Evolutionary conservation across 441 rosid species (phyloP), one percentile per base, ranked within the genome.

Genomic region (Erodium texanum): DNA sequence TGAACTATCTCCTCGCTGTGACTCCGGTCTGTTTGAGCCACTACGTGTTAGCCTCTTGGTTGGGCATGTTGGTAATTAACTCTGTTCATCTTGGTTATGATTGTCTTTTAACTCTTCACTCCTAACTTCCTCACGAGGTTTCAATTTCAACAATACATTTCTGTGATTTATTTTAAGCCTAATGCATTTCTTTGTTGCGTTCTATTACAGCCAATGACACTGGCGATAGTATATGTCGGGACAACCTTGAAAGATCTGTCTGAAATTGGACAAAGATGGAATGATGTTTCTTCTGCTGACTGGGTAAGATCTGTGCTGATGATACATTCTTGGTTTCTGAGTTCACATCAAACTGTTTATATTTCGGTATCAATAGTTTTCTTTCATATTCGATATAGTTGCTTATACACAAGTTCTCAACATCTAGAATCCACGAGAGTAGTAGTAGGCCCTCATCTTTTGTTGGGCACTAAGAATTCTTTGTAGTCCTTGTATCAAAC

Each of bases 191-290:
- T 50, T 50, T 36, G 43, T 50, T 45, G 7, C 58, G 12, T 50
- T 50, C 19, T 50, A 7, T 50, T 15, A 2, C 58, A 50, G 58
- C 58, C 58, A 4, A 50, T 50, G 58, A 50, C 58, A 50, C 8
- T 50, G 19, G 58, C 19, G 58, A 50, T 50, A 50, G 58, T 50
- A 50, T 50, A 50, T 50, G 58, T 20, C 58, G 58, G 58, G 14
- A 50, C 58, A 50, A 50, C 58, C 19, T 50, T 50, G 20, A 50
- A 50, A 18, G 58, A 50, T 50, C 58, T 50, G 7, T 50, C 58
- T 4, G 58, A 50, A 9, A 50, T 50, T 18, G 58, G 58, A 50
- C 58, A 50, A 18, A 7, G 58, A 50, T 50, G 58, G 58, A 16
- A 50, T 9, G 58, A 50, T 5, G 20, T 50, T 15, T 50, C 58